Conservation (phyloP, 768 basidiomycete species). For the Kondoa subrosea region DNA sequence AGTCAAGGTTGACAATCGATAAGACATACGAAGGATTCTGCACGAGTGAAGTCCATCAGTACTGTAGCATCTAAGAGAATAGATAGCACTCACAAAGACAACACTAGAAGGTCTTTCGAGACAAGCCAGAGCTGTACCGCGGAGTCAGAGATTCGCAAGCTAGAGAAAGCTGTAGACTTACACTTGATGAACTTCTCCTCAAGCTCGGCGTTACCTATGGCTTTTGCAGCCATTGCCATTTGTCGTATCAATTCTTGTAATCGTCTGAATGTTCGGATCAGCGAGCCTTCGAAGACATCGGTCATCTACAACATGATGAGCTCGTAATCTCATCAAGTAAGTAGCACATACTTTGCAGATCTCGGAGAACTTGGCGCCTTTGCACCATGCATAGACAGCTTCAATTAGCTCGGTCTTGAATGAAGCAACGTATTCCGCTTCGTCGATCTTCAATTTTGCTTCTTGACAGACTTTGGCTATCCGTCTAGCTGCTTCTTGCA, state of each 20-base stretch:
- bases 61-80: too few relatives aligned
- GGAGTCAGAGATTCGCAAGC: background rate
- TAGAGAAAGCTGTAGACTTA: background rate
- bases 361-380: slow-evolving; percentile 88
- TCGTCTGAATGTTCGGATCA: slow-evolving; percentile 90
- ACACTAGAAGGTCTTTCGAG: slow-evolving; percentile 24
- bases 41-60: too few relatives aligned
- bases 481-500: slow-evolving; percentile 86
- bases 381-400: slow-evolving; percentile 90
- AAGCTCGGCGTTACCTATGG: slow-evolving; percentile 85
- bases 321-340: background rate
- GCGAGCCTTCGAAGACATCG: slow-evolving; percentile 88
- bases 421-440: slow-evolving; percentile 84
- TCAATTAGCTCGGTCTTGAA: slow-evolving; percentile 99
- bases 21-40: slow-evolving; percentile 1
- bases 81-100: slow-evolving; percentile 21
- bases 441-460: slow-evolving; percentile 69
- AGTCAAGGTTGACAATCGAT: background rate
- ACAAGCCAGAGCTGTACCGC: slow-evolving; percentile 13
- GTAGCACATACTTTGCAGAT: slow-evolving; percentile 66
- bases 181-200: slow-evolving; percentile 76
- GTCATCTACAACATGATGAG: slow-evolving; percentile 48
- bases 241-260: slow-evolving; percentile 86
- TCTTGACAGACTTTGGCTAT: slow-evolving; percentile 97
- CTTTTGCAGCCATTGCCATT: slow-evolving; percentile 88